Conservation (phyloP, 768 basidiomycete genomes). For the Kwoniella sp. region DNA sequence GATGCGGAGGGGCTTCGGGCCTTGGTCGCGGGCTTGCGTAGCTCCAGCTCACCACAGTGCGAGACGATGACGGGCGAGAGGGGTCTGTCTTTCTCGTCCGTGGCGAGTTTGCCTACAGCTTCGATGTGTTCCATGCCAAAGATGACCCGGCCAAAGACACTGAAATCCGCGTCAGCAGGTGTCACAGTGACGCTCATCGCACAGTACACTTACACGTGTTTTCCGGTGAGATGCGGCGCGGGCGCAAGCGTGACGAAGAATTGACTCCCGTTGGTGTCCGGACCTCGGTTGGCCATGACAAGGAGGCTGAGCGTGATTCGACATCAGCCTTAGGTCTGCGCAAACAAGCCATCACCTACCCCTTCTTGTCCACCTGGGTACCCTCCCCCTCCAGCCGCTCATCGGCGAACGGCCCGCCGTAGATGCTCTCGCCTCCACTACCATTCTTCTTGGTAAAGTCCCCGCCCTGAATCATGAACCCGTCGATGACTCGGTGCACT, state of each 20-base stretch:
- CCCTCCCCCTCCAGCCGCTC: conserved; percentile 61
- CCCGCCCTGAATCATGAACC: conserved; percentile 70
- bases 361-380: conserved; percentile 56
- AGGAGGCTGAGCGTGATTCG: conserved; percentile 56
- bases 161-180: conserved; percentile 1
- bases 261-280: conserved; percentile 79
- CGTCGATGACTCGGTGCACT: conserved; percentile 69
- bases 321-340: no score
- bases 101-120: conserved; percentile 61
- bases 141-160: conserved; percentile 47
- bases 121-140: conserved; percentile 55
- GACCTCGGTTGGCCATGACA: conserved; percentile 76
- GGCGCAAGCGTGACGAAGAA: conserved; percentile 79
- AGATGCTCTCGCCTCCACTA: conserved; percentile 51
- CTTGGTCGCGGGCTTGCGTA: conserved; percentile 53
- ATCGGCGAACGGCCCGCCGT: conserved; percentile 62
- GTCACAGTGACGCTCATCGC: not conserved
- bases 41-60: conserved; percentile 80
- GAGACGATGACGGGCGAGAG: conserved; percentile 62
- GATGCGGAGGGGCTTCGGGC: conserved; percentile 10
- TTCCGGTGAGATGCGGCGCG: conserved; percentile 55
- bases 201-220: conserved; percentile 43
- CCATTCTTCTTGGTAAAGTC: conserved; percentile 63
- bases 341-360: conserved; percentile 52
- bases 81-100: conserved; percentile 73